Conservation (phyloP, 176 grass and related monocot genomes). For the Lolium rigidum region DNA sequence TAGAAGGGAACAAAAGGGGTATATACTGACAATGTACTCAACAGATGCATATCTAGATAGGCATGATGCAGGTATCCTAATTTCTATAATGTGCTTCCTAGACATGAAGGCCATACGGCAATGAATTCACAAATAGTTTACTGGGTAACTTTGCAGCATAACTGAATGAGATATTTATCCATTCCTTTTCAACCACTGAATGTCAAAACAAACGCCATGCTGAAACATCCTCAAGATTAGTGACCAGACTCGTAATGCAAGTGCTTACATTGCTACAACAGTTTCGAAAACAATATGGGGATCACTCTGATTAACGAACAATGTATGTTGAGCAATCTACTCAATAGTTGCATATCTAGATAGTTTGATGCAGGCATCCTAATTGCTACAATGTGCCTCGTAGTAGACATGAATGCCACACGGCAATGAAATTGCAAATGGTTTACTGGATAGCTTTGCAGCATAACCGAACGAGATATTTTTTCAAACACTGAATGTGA, state of each 20-base stretch:
- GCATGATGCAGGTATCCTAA: constrained; percentile 1
- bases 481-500: neutral
- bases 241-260: neutral
- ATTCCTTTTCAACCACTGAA: constrained; percentile 5
- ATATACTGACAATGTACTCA: neutral
- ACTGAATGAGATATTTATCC: constrained; percentile 2
- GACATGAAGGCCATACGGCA: constrained; percentile 11
- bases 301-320: neutral
- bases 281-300: neutral
- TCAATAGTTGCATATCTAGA: constrained; percentile 14
- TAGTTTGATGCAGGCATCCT: neutral
- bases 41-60: constrained; percentile 11
- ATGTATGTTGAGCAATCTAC: constrained; percentile 28
- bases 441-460: neutral
- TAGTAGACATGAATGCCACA: constrained; percentile 4
- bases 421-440: neutral
- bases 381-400: neutral
- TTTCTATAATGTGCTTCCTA: neutral
- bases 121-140: neutral
- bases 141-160: neutral
- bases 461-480: neutral
- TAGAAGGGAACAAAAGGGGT: neutral
- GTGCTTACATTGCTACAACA: neutral
- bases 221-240: constrained; percentile 6
- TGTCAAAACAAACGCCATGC: neutral